phyloP scores from a whole-genome alignment of 2,329 filamentous ascomycete genomes.

The Colletotrichum lentis region DNA sequence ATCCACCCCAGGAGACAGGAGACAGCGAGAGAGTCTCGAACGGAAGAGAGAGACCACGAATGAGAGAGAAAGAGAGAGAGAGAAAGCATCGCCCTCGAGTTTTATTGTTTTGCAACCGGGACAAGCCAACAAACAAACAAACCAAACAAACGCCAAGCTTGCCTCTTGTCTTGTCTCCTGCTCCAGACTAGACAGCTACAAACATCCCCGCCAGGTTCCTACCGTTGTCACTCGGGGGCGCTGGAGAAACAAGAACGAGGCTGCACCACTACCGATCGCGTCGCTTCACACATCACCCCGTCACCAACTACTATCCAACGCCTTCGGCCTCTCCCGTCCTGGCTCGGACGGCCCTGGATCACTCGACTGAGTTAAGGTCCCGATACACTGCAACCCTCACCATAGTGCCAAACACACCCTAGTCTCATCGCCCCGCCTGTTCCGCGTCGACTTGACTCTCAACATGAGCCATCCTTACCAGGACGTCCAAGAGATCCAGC shows the following conservation, averaged over 20 bases:
- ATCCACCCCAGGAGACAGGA: neutral
- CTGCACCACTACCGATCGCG: constrained; percentile 26
- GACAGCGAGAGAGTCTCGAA: neutral
- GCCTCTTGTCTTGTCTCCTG: neutral
- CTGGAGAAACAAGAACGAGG: constrained; percentile 29
- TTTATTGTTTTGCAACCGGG: constrained; percentile 22
- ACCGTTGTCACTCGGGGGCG: constrained; percentile 23
- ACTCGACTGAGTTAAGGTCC: constrained; percentile 9
- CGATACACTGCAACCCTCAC: constrained; percentile 14
- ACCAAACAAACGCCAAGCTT: constrained; percentile 18
- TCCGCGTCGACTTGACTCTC: constrained; percentile 16
- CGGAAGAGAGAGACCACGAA: neutral
- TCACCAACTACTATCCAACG: neutral
- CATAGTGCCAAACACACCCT: constrained; percentile 1
- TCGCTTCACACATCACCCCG: constrained; percentile 13
- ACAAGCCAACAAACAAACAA: constrained; percentile 20
- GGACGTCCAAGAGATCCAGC: constrained; percentile 33
- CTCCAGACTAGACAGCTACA: neutral
- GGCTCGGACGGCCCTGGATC: constrained; percentile 17
- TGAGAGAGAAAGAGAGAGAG: neutral
- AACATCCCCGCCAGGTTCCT: constrained; percentile 24
- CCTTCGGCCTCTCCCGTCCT: neutral
- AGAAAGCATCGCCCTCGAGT: neutral
- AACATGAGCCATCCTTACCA: constrained; percentile 36
- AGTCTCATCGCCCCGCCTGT: constrained; percentile 23